These are phyloP conservation scores for Cladophialophora chaetospira DNA, from an alignment of 2,329 filamentous ascomycete genomes.

Conservation along the genomic window DNA sequence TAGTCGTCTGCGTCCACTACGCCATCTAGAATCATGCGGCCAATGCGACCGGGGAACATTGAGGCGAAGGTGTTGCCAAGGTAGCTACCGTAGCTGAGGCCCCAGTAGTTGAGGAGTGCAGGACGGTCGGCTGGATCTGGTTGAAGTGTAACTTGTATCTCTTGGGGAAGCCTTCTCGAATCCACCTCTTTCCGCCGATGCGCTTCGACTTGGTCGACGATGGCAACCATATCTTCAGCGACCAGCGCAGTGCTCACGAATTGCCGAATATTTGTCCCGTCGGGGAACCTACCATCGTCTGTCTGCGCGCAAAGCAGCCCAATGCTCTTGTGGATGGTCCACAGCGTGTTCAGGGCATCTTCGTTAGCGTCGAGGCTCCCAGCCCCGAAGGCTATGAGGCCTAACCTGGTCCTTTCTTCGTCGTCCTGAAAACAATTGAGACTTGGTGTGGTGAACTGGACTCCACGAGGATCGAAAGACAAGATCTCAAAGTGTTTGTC, in stretches of 20 bases:
- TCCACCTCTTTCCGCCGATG: conserved; percentile 21
- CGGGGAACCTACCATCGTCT: conserved; percentile 28
- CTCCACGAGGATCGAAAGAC: conserved; percentile 47
- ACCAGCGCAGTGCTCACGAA: conserved; percentile 39
- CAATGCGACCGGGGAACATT: conserved; percentile 46
- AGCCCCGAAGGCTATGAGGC: conserved; percentile 11
- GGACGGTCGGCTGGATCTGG: not conserved
- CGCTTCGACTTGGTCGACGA: conserved; percentile 36
- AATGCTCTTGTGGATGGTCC: conserved; percentile 26
- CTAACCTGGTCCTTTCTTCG: conserved; percentile 7
- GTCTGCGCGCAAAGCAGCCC: conserved; percentile 26
- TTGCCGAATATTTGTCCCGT: conserved; percentile 35
- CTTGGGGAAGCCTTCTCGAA: not conserved
- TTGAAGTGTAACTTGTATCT: conserved; percentile 9
- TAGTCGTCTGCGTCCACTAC: conserved; percentile 49
- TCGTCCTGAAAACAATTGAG: conserved; percentile 34
- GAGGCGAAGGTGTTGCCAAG: conserved; percentile 50
- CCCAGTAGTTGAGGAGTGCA: conserved; percentile 50
- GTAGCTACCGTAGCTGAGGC: conserved; percentile 54
- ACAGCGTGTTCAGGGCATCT: conserved; percentile 27
- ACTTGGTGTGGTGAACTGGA: conserved; percentile 39
- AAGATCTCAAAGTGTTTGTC: conserved; percentile 48
- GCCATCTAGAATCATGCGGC: conserved; percentile 47
- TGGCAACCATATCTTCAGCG: conserved; percentile 42
- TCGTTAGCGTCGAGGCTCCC: conserved; percentile 24